phyloP scores from a whole-genome alignment of 495 filamentous ascomycete genomes.

The Cercophora sp. region DNA sequence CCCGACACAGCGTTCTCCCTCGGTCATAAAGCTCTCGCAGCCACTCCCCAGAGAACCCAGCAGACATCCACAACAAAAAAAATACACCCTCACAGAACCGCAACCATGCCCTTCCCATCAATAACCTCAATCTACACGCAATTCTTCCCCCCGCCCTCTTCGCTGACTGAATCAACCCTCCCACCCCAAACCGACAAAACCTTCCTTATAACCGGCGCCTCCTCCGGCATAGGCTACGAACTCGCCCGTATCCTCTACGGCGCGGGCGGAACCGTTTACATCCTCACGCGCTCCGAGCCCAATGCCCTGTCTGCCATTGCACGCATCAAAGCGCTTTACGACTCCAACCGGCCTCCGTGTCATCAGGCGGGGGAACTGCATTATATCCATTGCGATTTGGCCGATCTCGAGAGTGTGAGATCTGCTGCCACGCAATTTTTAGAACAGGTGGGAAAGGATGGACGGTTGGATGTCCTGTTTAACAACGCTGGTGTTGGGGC shows the following conservation, averaged over 20 bases:
- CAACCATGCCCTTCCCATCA: no score
- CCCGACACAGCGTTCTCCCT: no score
- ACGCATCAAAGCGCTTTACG: no score
- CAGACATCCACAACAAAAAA: no score
- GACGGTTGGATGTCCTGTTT: background rate
- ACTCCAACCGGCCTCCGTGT: background rate
- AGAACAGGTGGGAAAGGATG: background rate
- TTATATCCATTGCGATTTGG: background rate
- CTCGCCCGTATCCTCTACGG: constrained; percentile 40
- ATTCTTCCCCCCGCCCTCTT: no score
- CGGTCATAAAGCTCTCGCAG: no score
- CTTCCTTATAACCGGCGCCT: constrained; percentile 44
- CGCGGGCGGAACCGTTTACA: constrained; percentile 39
- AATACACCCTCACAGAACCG: no score
- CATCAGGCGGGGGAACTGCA: background rate
- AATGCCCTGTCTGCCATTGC: constrained; percentile 2
- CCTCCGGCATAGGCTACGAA: constrained; percentile 41
- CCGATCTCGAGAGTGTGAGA: background rate
- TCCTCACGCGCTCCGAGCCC: constrained; percentile 38
- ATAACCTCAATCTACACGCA: no score
- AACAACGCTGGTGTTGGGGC: background rate
- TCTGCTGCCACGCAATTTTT: background rate
- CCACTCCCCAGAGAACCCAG: no score
- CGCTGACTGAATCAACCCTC: no score
- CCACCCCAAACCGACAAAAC: no score